A percentile compares a stretch with the other conserved stretches of the same genome.
These are phyloP conservation scores for Rhodosporidiobolus sp. DNA, from an alignment of 768 basidiomycete species.

Conservation along the genomic window DNA sequence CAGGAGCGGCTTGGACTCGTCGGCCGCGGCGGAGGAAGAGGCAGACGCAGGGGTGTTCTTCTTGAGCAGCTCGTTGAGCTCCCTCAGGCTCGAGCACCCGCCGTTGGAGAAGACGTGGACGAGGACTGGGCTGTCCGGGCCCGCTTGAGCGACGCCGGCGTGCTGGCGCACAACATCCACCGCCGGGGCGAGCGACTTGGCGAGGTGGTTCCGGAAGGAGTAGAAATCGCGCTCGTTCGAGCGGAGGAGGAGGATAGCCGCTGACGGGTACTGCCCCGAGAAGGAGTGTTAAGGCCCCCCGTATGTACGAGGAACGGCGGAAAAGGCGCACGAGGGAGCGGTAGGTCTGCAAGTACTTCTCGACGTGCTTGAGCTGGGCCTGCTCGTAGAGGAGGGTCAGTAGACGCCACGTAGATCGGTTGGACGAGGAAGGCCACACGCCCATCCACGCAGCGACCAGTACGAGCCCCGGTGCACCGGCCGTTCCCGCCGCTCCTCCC, in stretches of 20 bases:
- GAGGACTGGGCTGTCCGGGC: constrained; percentile 2
- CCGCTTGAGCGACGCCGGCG: not conserved
- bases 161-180: constrained; percentile 4
- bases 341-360: constrained; percentile 22
- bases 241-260: constrained; percentile 27
- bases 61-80: constrained; percentile 23
- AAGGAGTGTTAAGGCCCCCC: not conserved
- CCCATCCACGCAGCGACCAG: constrained; percentile 1
- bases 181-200: constrained; percentile 1
- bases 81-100: constrained; percentile 19
- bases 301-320: not conserved
- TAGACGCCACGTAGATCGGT: no score
- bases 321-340: constrained; percentile 2
- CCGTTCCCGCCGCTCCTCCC: no score
- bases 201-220: not conserved
- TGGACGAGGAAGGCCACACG: not conserved
- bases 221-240: constrained; percentile 23
- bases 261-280: constrained; percentile 20
- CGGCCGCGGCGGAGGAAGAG: not conserved
- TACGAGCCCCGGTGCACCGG: not conserved
- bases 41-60: no score
- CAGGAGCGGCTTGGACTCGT: not conserved
- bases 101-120: constrained; percentile 42
- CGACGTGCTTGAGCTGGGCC: constrained; percentile 26
- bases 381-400: not conserved